Conservation (phyloP, 768 basidiomycete genomes). For the Boletellus sp. region DNA sequence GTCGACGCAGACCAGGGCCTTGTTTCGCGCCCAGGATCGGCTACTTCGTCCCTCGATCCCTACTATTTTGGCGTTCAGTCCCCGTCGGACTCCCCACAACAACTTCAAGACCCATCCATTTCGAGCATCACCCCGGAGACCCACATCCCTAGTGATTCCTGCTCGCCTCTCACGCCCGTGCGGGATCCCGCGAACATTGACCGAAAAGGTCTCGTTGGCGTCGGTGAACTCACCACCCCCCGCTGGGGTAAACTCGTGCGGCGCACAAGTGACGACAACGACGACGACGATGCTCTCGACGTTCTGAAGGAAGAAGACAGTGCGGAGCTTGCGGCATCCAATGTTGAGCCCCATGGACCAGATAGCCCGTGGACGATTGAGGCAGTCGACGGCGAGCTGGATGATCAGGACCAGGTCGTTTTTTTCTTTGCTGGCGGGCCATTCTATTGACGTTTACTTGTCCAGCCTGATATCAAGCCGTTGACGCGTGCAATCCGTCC, state of each 20-base stretch:
- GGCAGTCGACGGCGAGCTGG: slow-evolving; percentile 75
- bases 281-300: slow-evolving; percentile 36
- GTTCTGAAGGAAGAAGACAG: slow-evolving; percentile 30
- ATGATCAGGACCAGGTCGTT: slow-evolving; percentile 64
- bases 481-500: slow-evolving; percentile 50
- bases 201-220: slow-evolving; percentile 83
- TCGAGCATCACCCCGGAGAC: slow-evolving; percentile 63
- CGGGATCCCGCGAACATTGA: slow-evolving; percentile 80
- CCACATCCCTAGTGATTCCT: slow-evolving; percentile 45
- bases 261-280: slow-evolving; percentile 41
- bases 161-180: slow-evolving; percentile 67
- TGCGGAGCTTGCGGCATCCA: slow-evolving; percentile 27
- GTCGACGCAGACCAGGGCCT: slow-evolving; percentile 44
- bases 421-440: neutral
- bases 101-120: slow-evolving; percentile 32
- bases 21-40: slow-evolving; percentile 64
- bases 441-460: slow-evolving; percentile 1
- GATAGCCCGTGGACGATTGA: slow-evolving; percentile 91
- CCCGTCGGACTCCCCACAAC: slow-evolving; percentile 63
- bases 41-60: slow-evolving; percentile 80
- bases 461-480: slow-evolving; percentile 43
- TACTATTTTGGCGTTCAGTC: slow-evolving; percentile 80
- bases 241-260: slow-evolving; percentile 70
- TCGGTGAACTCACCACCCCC: slow-evolving; percentile 96
- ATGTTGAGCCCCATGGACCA: slow-evolving; percentile 49